phyloP scores from a whole-genome alignment of 345 rosid species.

The Boechera stricta region DNA sequence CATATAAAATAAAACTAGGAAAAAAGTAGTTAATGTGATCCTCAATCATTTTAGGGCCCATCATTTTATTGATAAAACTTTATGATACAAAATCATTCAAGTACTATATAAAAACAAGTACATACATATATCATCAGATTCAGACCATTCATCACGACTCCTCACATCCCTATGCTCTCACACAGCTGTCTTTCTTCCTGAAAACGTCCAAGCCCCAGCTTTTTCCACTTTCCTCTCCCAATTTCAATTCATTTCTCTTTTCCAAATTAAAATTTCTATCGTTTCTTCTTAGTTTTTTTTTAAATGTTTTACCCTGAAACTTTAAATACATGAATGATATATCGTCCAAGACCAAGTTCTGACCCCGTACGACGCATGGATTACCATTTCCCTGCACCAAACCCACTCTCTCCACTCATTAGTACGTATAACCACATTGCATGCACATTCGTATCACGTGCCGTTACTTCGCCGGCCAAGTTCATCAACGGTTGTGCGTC shows the following conservation, averaged over 20 bases:
- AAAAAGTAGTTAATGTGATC: background rate
- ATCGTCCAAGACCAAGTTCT: constrained; percentile 47
- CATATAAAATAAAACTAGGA: background rate
- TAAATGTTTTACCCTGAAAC: constrained; percentile 15
- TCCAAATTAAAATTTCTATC: constrained; percentile 22
- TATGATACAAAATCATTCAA: constrained; percentile 17
- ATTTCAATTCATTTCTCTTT: constrained; percentile 23
- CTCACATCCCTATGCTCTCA: constrained; percentile 35
- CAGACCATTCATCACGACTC: constrained; percentile 33
- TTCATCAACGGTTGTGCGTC: constrained; percentile 17
- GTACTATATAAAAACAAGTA: background rate
- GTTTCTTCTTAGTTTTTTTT: background rate
- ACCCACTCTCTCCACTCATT: constrained; percentile 43
- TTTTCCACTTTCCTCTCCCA: constrained; percentile 27
- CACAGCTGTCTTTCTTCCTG: constrained; percentile 36
- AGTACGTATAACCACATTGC: constrained; percentile 44
- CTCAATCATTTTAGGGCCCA: background rate
- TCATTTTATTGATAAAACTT: background rate
- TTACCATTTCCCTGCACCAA: constrained; percentile 55
- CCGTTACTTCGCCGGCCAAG: constrained; percentile 41
- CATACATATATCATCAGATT: constrained; percentile 2
- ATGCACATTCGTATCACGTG: constrained; percentile 54
- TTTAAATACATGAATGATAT: constrained; percentile 38
- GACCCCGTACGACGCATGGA: constrained; percentile 57
- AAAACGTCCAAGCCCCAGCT: constrained; percentile 52